These are phyloP conservation scores for Populus hybrid DNA, from an alignment of 441 rosid species.

Conservation along the genomic window DNA sequence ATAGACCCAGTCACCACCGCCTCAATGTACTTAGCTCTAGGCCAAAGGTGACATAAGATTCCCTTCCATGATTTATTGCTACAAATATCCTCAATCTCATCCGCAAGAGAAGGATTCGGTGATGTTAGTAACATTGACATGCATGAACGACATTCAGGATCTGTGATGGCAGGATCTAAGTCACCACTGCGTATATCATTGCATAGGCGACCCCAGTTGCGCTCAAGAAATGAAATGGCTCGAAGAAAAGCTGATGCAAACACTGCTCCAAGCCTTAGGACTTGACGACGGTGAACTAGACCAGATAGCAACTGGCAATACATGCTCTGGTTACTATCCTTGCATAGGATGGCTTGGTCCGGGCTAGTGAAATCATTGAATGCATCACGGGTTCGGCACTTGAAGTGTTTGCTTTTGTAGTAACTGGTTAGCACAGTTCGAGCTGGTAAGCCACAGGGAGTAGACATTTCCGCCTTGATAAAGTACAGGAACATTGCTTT, in stretches of 20 bases:
- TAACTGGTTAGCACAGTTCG: constrained; percentile 90
- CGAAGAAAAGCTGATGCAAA: constrained; percentile 87
- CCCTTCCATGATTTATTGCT: constrained; percentile 72
- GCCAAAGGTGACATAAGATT: constrained; percentile 76
- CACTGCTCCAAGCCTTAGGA: constrained; percentile 77
- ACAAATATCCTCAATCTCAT: constrained; percentile 69
- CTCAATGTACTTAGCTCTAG: constrained; percentile 77
- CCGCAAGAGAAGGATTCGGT: constrained; percentile 60
- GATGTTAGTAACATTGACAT: constrained; percentile 43
- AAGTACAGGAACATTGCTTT: constrained; percentile 84
- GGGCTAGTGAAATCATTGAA: constrained; percentile 78
- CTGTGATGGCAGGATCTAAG: constrained; percentile 51
- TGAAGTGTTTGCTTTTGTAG: constrained; percentile 91
- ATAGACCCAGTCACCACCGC: constrained; percentile 91
- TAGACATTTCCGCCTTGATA: constrained; percentile 70
- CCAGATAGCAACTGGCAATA: constrained; percentile 85
- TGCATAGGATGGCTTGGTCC: constrained; percentile 66
- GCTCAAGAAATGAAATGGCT: constrained; percentile 71
- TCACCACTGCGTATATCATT: constrained; percentile 57
- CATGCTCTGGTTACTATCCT: constrained; percentile 85
- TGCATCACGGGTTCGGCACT: constrained; percentile 54
- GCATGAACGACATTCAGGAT: constrained; percentile 53
- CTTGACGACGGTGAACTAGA: constrained; percentile 66
- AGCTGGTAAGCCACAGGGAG: constrained; percentile 75
- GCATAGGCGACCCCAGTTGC: constrained; percentile 65